Evolutionary conservation across 2,329 filamentous ascomycete species (phyloP).

Genomic region (Penicillium palitans): DNA sequence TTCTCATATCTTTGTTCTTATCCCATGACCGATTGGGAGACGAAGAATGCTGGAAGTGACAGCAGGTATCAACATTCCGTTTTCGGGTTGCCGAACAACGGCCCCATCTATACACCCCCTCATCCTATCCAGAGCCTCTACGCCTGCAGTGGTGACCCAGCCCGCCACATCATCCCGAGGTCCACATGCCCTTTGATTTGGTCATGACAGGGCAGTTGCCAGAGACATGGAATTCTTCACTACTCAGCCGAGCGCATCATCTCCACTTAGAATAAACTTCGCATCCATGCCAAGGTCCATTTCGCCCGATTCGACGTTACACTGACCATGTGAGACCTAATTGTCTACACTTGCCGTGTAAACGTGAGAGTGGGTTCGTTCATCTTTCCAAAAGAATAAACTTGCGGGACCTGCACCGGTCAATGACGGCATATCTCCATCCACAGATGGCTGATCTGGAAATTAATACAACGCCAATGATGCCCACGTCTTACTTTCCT

Average conservation of each 20-base stretch:
- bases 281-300: background rate
- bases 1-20: background rate
- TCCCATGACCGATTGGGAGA: background rate
- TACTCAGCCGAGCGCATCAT: constrained; percentile 16
- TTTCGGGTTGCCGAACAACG: constrained; percentile 21
- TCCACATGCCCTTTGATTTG: constrained; percentile 4
- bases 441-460: background rate
- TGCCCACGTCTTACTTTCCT: constrained; percentile 3
- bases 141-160: constrained; percentile 8
- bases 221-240: constrained; percentile 14
- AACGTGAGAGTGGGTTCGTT: constrained; percentile 21
- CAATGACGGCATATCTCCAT: constrained; percentile 27
- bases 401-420: constrained; percentile 16
- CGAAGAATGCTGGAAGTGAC: constrained; percentile 12
- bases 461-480: constrained; percentile 20
- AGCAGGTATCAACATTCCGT: constrained; percentile 18
- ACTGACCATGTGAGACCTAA: constrained; percentile 15
- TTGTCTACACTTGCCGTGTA: constrained; percentile 3
- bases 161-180: constrained; percentile 2
- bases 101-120: constrained; percentile 10
- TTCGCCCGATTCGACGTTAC: constrained; percentile 22
- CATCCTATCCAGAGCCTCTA: background rate
- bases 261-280: constrained; percentile 9
- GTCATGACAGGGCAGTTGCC: constrained; percentile 4
- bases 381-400: constrained; percentile 2